A percentile compares a stretch with the other conserved stretches of the same genome.
Conservation (phyloP, 2,329 filamentous ascomycete genomes). For the Cladophialophora chaetospira region DNA sequence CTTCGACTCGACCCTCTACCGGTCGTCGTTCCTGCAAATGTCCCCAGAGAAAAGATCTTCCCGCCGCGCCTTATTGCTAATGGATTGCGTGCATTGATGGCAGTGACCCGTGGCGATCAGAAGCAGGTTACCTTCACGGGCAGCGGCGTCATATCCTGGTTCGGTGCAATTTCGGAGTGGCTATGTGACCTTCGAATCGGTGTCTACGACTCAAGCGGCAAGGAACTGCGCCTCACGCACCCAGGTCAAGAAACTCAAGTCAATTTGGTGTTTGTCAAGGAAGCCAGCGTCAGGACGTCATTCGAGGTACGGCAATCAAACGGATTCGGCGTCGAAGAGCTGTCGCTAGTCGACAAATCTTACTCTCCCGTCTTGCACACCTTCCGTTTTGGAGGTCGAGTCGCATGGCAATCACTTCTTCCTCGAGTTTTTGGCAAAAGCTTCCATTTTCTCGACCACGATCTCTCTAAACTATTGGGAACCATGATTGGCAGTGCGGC, state of each 20-base stretch:
- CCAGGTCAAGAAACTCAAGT: slow-evolving; percentile 22
- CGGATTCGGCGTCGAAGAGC: slow-evolving; percentile 2
- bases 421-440: slow-evolving; percentile 31
- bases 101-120: slow-evolving; percentile 24
- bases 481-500: slow-evolving; percentile 30
- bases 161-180: slow-evolving; percentile 30
- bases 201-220: slow-evolving; percentile 19
- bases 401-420: slow-evolving; percentile 30
- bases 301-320: slow-evolving; percentile 13
- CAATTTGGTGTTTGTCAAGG: slow-evolving; percentile 22
- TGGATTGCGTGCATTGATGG: slow-evolving; percentile 23
- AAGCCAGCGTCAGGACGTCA: slow-evolving; percentile 18
- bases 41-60: slow-evolving; percentile 15
- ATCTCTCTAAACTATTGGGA: slow-evolving; percentile 25
- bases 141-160: slow-evolving; percentile 29
- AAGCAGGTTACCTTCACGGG: slow-evolving; percentile 27
- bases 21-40: slow-evolving; percentile 1
- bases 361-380: slow-evolving; percentile 26
- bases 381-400: slow-evolving; percentile 27
- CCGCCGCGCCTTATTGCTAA: slow-evolving; percentile 23
- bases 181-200: slow-evolving; percentile 30
- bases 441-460: slow-evolving; percentile 31
- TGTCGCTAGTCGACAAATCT: slow-evolving; percentile 15
- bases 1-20: slow-evolving; percentile 27
- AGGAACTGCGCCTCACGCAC: slow-evolving; percentile 22